phyloP scores from a whole-genome alignment of 306 rosid genomes.

The Casuarina equisetifolia region DNA sequence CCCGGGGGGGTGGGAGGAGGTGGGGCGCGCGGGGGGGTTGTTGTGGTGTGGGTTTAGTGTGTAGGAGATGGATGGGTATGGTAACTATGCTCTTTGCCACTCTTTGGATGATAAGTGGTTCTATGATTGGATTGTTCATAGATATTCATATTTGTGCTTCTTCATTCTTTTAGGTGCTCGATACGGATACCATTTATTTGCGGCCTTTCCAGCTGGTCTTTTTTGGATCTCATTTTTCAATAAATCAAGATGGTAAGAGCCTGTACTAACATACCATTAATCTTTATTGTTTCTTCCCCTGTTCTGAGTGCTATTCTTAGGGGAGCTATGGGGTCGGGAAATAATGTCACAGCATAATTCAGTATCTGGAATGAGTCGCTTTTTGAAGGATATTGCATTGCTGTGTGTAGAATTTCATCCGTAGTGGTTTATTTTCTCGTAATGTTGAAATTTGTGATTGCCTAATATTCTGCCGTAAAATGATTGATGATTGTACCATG shows the following conservation, averaged over 20 bases:
- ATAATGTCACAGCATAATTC: background rate
- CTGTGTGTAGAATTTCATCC: no score
- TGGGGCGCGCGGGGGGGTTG: no score
- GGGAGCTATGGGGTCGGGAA: background rate
- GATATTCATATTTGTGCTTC: background rate
- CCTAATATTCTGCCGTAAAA: no score
- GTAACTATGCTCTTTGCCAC: background rate
- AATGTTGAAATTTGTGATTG: no score
- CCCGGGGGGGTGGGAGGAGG: no score
- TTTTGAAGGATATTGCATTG: no score
- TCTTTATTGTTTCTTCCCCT: background rate
- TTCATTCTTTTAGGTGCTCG: conserved; percentile 18
- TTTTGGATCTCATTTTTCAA: background rate
- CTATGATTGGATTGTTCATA: background rate
- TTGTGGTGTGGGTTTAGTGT: no score
- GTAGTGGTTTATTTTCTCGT: no score
- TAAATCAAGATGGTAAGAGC: conserved; percentile 39
- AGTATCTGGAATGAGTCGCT: background rate
- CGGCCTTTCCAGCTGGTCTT: conserved; percentile 15
- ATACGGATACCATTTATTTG: background rate
- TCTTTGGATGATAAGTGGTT: background rate
- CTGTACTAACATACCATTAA: background rate
- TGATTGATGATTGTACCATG: no score
- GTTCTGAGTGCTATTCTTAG: background rate
- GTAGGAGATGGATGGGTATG: background rate